Conservation (phyloP, 495 filamentous ascomycete genomes). For the Talaromyces liani region DNA sequence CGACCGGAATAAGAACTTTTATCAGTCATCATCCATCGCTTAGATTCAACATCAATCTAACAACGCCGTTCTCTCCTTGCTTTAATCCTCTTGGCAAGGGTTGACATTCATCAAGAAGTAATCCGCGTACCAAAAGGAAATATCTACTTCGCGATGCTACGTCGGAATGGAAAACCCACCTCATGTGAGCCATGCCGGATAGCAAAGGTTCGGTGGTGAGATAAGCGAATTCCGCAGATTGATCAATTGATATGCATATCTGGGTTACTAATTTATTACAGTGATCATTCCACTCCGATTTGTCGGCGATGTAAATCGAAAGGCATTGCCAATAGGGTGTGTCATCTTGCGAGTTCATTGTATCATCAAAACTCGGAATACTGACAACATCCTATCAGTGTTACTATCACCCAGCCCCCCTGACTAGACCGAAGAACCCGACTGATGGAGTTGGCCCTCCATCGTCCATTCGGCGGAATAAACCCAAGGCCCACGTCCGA, state of each 20-base stretch:
- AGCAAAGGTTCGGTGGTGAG: conserved; percentile 22
- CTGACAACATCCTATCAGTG: conserved; percentile 8
- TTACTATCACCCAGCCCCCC: conserved; percentile 20
- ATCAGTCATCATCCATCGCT: background rate
- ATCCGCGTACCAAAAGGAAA: background rate
- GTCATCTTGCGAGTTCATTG: background rate
- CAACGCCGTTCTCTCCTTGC: background rate
- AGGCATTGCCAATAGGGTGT: conserved; percentile 9
- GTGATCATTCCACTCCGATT: conserved; percentile 21
- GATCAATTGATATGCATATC: background rate
- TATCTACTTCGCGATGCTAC: background rate
- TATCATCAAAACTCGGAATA: background rate
- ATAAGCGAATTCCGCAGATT: background rate
- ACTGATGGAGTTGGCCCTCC: background rate
- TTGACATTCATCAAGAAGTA: background rate
- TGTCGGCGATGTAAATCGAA: conserved; percentile 16
- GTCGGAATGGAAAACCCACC: conserved; percentile 25
- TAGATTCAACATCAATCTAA: background rate
- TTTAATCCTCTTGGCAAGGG: background rate
- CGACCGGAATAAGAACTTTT: background rate
- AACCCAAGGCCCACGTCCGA: background rate
- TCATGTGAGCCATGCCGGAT: conserved; percentile 31
- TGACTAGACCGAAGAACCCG: conserved; percentile 12
- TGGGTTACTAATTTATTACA: background rate
- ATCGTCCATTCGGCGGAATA: background rate